Evolutionary conservation across 768 basidiomycete genomes (phyloP), one percentile per base, ranked within the genome.

Genomic region (Trametes cinnabarina): DNA sequence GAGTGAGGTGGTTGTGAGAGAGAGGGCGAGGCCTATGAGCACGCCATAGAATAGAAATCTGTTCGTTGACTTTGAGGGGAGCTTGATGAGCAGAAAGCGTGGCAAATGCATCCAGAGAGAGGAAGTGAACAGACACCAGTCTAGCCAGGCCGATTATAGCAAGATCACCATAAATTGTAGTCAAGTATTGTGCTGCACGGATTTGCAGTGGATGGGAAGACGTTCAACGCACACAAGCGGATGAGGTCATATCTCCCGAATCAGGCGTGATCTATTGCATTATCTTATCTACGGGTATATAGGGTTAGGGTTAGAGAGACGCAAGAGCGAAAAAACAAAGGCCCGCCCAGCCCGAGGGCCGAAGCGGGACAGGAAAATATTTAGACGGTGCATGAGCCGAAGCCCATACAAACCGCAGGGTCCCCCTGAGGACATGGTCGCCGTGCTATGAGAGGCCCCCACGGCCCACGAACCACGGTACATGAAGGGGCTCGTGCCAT

Each of bases 21-120:
- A 91, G 40, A 95, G 73, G 0, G 88, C 86, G 59, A 94, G 79
- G 0, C 94, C 94, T 15, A 93, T 67, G 34, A 93, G 51, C 28
- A 94, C 68, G 54, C 88, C 88, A 41, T 70, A 77, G 34, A 76
- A 63, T 0, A 81, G 35, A 40, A 77, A 74, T 6, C 70, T 71
- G 10, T 71, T 57, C 9, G 69, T 65, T 25, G 66, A 42, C n/a
- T 58, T 55, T n/a, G 57, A 30, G 3, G 53, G 48, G 3, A 58
- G 42, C 40, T 44, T 53, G 19, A 25, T 43, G 15, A 44, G 51
- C 4, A 57, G 7, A 48, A 47, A 53, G 30, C 47, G 44, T 35
- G 54, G 34, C 15, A 49, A n/a, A 35, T 55, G 54, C 49, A 63
- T 50, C 37, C 42, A 51, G 41, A n/a, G 22, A 8, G 11, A 10